Evolutionary conservation across 805 yeast genomes (phyloP).

Genomic region (Saccharomycopsis sp.): DNA sequence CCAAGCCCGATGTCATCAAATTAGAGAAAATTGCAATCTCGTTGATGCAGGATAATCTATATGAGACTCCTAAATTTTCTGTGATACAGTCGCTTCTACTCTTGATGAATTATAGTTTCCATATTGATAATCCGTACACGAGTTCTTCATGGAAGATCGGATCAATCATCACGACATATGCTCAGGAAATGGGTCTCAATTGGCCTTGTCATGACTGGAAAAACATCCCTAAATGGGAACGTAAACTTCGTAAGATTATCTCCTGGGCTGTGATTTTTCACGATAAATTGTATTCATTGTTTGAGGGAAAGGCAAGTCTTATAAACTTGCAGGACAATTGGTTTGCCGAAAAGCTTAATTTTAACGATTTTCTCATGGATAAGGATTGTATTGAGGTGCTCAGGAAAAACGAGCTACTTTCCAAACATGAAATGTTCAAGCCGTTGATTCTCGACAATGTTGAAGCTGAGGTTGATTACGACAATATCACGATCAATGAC

Average conservation of each 20-base stretch:
- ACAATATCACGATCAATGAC: constrained; percentile 6
- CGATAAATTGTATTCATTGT: constrained; percentile 27
- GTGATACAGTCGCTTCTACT: constrained; percentile 36
- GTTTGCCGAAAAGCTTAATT: constrained; percentile 22
- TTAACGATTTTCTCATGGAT: constrained; percentile 24
- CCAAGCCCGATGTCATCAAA: constrained; percentile 24
- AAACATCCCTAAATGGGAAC: constrained; percentile 28
- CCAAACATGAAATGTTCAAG: constrained; percentile 22
- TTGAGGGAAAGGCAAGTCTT: constrained; percentile 26
- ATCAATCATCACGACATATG: constrained; percentile 23
- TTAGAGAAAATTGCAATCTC: constrained; percentile 27
- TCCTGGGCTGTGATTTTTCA: constrained; percentile 26
- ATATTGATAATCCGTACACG: constrained; percentile 10
- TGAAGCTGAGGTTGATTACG: constrained; percentile 7
- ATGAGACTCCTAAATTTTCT: constrained; percentile 29
- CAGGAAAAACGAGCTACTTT: constrained; percentile 13
- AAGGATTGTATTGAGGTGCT: constrained; percentile 17
- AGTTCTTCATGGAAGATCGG: constrained; percentile 23
- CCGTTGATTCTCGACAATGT: constrained; percentile 18
- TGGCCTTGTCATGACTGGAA: constrained; percentile 24
- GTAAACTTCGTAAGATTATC: constrained; percentile 25
- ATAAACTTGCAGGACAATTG: constrained; percentile 25
- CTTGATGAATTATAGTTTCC: constrained; percentile 26
- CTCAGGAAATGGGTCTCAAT: constrained; percentile 28
- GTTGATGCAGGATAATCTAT: constrained; percentile 25